phyloP scores from a whole-genome alignment of 208 protist species.

The Phytomonas francai region DNA sequence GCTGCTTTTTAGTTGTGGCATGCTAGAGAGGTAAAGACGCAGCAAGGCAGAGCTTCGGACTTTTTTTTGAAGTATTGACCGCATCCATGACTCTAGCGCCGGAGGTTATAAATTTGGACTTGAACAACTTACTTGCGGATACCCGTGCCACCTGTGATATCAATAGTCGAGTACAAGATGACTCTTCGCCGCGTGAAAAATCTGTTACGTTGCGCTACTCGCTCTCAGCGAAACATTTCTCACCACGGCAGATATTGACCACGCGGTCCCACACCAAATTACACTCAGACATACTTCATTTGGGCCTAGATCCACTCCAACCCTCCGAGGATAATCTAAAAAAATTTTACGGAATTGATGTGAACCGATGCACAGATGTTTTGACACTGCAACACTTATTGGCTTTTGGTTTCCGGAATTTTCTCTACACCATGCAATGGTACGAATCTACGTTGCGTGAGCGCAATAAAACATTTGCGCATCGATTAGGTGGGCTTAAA shows the following conservation, averaged over 20 bases:
- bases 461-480: neutral
- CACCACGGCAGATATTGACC: neutral
- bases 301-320: neutral
- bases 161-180: neutral
- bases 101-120: neutral
- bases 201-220: neutral
- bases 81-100: neutral
- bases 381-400: neutral
- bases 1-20: neutral
- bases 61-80: neutral
- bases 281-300: neutral
- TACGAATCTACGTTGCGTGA: neutral
- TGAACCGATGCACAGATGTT: neutral
- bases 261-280: neutral
- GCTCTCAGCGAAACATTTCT: neutral
- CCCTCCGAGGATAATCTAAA: neutral
- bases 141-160: neutral
- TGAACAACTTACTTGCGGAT: neutral
- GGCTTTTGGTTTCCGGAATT: neutral
- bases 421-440: neutral
- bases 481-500: neutral
- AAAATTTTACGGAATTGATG: neutral
- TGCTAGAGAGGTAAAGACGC: neutral
- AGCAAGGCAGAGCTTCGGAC: neutral
- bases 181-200: neutral